These are phyloP conservation scores for Recurvomyces mirabilis DNA, from an alignment of 495 filamentous ascomycete species.

Conservation along the genomic window DNA sequence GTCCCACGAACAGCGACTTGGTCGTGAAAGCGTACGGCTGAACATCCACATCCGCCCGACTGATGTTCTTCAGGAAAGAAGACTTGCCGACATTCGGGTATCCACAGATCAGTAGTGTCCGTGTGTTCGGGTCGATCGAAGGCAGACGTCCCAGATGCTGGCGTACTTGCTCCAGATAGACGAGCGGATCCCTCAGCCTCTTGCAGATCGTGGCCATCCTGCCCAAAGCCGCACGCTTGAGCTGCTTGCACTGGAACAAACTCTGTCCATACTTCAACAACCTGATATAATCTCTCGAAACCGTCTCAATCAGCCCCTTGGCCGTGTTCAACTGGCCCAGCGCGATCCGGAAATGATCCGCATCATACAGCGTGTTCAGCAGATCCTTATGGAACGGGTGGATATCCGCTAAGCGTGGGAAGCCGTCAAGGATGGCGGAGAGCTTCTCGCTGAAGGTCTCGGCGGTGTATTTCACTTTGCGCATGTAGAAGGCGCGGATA, in stretches of 20 bases:
- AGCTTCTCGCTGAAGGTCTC: conserved; percentile 96
- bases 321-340: conserved; percentile 92
- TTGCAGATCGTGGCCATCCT: conserved; percentile 95
- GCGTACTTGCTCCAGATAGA: conserved; percentile 94
- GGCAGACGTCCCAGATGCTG: conserved; percentile 96
- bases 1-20: conserved; percentile 92
- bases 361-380: conserved; percentile 82
- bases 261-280: conserved; percentile 92
- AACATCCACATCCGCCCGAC: conserved; percentile 90
- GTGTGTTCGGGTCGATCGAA: conserved; percentile 92
- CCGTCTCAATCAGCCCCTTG: conserved; percentile 91
- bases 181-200: conserved; percentile 80
- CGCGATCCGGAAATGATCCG: conserved; percentile 94
- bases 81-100: conserved; percentile 98
- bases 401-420: conserved; percentile 87
- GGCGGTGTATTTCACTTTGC: conserved; percentile 98
- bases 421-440: conserved; percentile 75
- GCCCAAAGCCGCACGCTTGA: conserved; percentile 80
- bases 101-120: conserved; percentile 88
- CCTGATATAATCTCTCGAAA: conserved; percentile 86
- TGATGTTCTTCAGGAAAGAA: conserved; percentile 82
- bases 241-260: conserved; percentile 90
- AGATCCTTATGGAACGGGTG: conserved; percentile 93
- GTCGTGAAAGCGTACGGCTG: conserved; percentile 99
- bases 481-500: conserved; percentile 91